Evolutionary conservation across 2,329 filamentous ascomycete genomes (phyloP).

Genomic region (Monosporascus ibericus): DNA sequence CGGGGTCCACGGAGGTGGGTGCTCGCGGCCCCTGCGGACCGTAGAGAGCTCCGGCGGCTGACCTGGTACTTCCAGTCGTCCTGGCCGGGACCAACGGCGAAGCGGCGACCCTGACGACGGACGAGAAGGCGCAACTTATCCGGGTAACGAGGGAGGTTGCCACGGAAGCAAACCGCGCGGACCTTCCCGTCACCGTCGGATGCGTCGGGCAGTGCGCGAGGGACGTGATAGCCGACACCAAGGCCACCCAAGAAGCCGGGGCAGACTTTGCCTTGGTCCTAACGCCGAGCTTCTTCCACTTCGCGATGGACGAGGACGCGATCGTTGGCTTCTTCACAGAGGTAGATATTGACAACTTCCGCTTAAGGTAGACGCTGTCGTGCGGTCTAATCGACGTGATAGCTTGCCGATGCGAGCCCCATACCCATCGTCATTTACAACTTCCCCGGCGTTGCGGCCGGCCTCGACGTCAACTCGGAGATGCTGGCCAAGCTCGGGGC

Average conservation of each 20-base stretch:
- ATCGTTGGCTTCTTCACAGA: slow-evolving; percentile 59
- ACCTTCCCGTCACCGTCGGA: slow-evolving; percentile 60
- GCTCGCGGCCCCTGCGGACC: background rate
- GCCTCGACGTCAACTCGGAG: slow-evolving; percentile 61
- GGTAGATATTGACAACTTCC: slow-evolving; percentile 19
- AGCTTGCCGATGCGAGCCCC: slow-evolving; percentile 49
- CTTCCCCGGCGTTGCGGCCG: slow-evolving; percentile 60
- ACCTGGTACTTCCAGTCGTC: slow-evolving; percentile 38
- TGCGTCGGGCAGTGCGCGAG: slow-evolving; percentile 60
- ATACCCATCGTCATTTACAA: slow-evolving; percentile 66
- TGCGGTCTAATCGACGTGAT: background rate
- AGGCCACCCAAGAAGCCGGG: slow-evolving; percentile 54
- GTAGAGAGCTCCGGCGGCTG: background rate
- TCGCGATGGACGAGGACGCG: slow-evolving; percentile 53
- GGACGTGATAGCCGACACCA: slow-evolving; percentile 59
- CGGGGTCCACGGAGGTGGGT: slow-evolving; percentile 43
- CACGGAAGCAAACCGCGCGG: slow-evolving; percentile 47
- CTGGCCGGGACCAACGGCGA: slow-evolving; percentile 70
- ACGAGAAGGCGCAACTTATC: slow-evolving; percentile 58
- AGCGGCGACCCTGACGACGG: slow-evolving; percentile 59
- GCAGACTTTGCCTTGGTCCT: slow-evolving; percentile 64
- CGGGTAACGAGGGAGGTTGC: slow-evolving; percentile 55
- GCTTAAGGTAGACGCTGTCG: no score
- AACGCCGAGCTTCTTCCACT: slow-evolving; percentile 66
- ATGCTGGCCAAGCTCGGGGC: slow-evolving; percentile 51